Evolutionary conservation across 2,329 filamentous ascomycete species (phyloP).

Genomic region (Ceratocystis alfenasii): DNA sequence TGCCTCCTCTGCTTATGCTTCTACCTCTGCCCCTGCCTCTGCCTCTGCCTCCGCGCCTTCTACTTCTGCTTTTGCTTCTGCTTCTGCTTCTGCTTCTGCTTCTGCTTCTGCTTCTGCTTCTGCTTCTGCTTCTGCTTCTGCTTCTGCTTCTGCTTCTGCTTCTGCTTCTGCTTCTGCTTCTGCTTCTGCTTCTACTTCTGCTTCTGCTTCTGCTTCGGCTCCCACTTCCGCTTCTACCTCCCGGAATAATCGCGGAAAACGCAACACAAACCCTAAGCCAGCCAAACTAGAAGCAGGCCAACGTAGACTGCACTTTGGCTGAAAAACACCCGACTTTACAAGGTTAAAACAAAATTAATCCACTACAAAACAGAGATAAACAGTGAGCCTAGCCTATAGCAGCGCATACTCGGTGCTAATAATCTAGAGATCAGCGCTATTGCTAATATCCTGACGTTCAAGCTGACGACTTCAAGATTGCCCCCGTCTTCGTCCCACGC

Average conservation of each 20-base stretch:
- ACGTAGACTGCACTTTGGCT: conserved; percentile 49
- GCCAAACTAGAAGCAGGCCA: conserved; percentile 45
- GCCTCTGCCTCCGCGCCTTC: neutral
- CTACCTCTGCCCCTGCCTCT: neutral
- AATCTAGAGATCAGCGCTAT: too few relatives aligned
- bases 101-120: neutral
- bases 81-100: neutral
- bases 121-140: neutral
- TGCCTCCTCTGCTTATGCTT: neutral
- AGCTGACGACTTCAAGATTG: too few relatives aligned
- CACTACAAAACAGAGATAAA: too few relatives aligned
- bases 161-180: neutral
- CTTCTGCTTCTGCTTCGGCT: neutral
- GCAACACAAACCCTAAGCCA: conserved; percentile 26
- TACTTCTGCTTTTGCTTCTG: neutral
- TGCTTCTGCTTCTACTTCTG: neutral
- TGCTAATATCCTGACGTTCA: too few relatives aligned
- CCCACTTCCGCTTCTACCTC: neutral
- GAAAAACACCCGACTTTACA: conserved; percentile 25
- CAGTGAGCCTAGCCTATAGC: too few relatives aligned
- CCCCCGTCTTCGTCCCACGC: too few relatives aligned
- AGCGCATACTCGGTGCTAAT: too few relatives aligned
- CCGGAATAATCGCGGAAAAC: conserved; percentile 27
- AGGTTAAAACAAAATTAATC: neutral
- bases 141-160: neutral